A percentile compares a stretch with the other conserved stretches of the same genome.
Evolutionary conservation across 371 early-diverging fungal species (phyloP).

Genomic region (Gilbertella persicaria): DNA sequence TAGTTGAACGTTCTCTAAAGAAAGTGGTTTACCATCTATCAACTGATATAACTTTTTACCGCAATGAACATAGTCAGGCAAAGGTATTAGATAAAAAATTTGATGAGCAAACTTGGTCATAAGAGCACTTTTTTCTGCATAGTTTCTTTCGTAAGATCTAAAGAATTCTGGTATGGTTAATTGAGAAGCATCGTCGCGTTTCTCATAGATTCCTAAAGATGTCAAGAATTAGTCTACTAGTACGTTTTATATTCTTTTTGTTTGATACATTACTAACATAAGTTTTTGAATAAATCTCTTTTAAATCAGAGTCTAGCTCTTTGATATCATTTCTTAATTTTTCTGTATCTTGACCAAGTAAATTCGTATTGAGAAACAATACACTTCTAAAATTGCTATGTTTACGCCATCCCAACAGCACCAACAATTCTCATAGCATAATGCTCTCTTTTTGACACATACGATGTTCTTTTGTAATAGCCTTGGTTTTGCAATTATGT

Average conservation of each 20-base stretch:
- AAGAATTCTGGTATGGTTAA: conserved; percentile 4
- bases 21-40: background rate
- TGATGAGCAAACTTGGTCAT: background rate
- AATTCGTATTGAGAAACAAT: background rate
- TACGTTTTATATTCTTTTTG: background rate
- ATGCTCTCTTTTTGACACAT: background rate
- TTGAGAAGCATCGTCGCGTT: background rate
- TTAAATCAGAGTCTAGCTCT: background rate
- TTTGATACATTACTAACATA: background rate
- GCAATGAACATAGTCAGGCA: conserved; percentile 1
- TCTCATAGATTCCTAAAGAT: background rate
- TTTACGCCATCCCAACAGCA: background rate
- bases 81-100: background rate
- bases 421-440: background rate
- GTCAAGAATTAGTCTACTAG: background rate
- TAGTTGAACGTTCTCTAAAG: background rate
- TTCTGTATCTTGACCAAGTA: background rate
- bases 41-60: background rate
- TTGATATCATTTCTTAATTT: background rate
- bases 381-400: background rate
- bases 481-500: background rate
- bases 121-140: background rate
- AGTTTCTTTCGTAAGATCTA: background rate
- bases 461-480: background rate
- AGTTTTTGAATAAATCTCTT: background rate